Evolutionary conservation across 2,329 filamentous ascomycete genomes (phyloP).

Genomic region (Trichoderma sp.): DNA sequence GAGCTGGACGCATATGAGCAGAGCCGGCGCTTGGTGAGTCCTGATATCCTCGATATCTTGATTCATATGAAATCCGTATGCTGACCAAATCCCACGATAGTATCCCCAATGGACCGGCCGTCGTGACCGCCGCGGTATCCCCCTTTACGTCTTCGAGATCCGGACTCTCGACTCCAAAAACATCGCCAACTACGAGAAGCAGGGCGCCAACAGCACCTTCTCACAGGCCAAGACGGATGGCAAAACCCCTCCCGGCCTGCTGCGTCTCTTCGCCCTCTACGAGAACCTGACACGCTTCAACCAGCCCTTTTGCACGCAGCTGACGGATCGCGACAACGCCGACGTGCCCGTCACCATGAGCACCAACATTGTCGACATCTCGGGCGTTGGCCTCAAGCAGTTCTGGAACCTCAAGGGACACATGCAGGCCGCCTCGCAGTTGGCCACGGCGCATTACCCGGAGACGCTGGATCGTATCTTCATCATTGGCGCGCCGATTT

Average conservation of each 20-base stretch:
- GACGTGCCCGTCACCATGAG: slow-evolving; percentile 87
- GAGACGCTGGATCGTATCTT: slow-evolving; percentile 71
- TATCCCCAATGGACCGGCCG: slow-evolving; percentile 96
- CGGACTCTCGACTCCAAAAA: slow-evolving; percentile 78
- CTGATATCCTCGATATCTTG: background rate
- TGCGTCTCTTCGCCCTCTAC: slow-evolving; percentile 88
- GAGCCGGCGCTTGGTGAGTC: slow-evolving; percentile 65
- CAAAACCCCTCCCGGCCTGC: slow-evolving; percentile 68
- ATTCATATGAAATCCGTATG: background rate
- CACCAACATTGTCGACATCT: slow-evolving; percentile 94
- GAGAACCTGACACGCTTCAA: slow-evolving; percentile 87
- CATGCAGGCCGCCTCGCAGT: slow-evolving; percentile 86
- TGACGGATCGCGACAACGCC: slow-evolving; percentile 66
- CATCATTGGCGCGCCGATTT: slow-evolving; percentile 83
- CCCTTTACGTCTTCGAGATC: slow-evolving; percentile 88
- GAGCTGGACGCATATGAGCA: slow-evolving; percentile 81
- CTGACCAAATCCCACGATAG: slow-evolving; percentile 38
- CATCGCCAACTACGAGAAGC: slow-evolving; percentile 73
- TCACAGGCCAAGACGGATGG: slow-evolving; percentile 62
- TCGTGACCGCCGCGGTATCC: slow-evolving; percentile 85
- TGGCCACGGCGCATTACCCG: slow-evolving; percentile 92
- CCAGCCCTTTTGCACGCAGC: slow-evolving; percentile 77
- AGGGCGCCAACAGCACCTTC: slow-evolving; percentile 51
- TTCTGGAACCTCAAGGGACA: slow-evolving; percentile 94
- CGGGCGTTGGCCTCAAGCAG: slow-evolving; percentile 80